Evolutionary conservation across 1,284 basidiomycete genomes (phyloP).

Genomic region (Sporisorium scitamineum): DNA sequence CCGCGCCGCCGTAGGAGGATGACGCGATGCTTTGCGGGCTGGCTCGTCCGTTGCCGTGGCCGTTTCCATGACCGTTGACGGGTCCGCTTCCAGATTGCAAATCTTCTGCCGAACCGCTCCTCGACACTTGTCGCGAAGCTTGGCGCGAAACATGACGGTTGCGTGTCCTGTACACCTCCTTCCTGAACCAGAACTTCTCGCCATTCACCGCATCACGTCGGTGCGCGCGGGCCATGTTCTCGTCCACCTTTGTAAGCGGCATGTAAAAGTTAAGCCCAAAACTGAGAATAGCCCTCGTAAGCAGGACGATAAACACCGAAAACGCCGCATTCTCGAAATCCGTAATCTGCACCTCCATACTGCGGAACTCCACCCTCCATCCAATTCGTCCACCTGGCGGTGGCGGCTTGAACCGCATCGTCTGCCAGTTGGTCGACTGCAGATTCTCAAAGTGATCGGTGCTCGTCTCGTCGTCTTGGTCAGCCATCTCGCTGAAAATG

Average conservation of each 20-base stretch:
- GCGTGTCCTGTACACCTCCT: slow-evolving; percentile 77
- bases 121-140: slow-evolving; percentile 41
- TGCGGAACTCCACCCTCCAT: slow-evolving; percentile 98
- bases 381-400: slow-evolving; percentile 86
- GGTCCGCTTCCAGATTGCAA: slow-evolving; percentile 6
- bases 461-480: slow-evolving; percentile 87
- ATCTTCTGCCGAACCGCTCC: slow-evolving; percentile 27
- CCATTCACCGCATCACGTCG: slow-evolving; percentile 80
- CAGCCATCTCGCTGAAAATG: slow-evolving; percentile 91
- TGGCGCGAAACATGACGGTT: slow-evolving; percentile 68
- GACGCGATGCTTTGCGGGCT: slow-evolving; percentile 37
- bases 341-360: slow-evolving; percentile 98
- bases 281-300: slow-evolving; percentile 90
- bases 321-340: slow-evolving; percentile 99
- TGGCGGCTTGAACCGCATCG: slow-evolving; percentile 97
- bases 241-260: slow-evolving; percentile 97
- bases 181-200: slow-evolving; percentile 90
- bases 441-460: slow-evolving; percentile 99
- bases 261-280: slow-evolving; percentile 96
- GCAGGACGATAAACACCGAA: slow-evolving; percentile 90
- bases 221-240: slow-evolving; percentile 94
- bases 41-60: slow-evolving; percentile 17
- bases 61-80: slow-evolving; percentile 7
- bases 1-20: slow-evolving; percentile 10
- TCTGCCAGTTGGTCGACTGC: slow-evolving; percentile 99